phyloP scores from a whole-genome alignment of 768 basidiomycete genomes.

The Gloeophyllum trabeum region DNA sequence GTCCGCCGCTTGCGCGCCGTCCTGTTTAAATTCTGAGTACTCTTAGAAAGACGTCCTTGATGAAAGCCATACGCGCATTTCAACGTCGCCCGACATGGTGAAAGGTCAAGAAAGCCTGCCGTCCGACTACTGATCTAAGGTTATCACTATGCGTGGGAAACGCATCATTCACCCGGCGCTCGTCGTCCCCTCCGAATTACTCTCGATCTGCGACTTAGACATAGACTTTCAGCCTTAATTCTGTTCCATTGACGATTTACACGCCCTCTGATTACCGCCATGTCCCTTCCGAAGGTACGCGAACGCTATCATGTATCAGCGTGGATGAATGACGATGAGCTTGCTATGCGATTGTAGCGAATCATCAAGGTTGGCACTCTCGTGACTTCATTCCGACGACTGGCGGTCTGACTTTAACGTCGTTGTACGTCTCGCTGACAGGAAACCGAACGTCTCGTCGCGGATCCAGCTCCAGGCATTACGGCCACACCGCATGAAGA shows the following conservation, averaged over 20 bases:
- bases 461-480: slow-evolving; percentile 96
- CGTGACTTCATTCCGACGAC: not conserved
- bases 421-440: slow-evolving; percentile 24
- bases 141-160: not conserved
- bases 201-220: slow-evolving; percentile 1
- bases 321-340: not conserved
- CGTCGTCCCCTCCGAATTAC: not conserved
- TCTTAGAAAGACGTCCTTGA: not conserved
- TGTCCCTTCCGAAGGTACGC: slow-evolving; percentile 46
- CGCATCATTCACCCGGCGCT: too few relatives aligned
- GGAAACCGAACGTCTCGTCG: slow-evolving; percentile 96
- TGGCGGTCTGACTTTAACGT: slow-evolving; percentile 2
- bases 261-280: slow-evolving; percentile 7
- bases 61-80: slow-evolving; percentile 1
- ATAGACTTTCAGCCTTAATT: slow-evolving; percentile 3
- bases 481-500: slow-evolving; percentile 94
- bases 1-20: slow-evolving; percentile 2
- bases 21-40: not conserved
- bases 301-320: not conserved
- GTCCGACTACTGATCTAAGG: not conserved
- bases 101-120: not conserved
- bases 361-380: slow-evolving; percentile 36
- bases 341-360: slow-evolving; percentile 21
- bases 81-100: slow-evolving; percentile 1
- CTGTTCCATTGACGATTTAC: slow-evolving; percentile 1